A percentile compares a stretch with the other conserved stretches of the same genome.
Conservation (phyloP, 2,329 filamentous ascomycete genomes). For the Fusarium mangiferae region DNA sequence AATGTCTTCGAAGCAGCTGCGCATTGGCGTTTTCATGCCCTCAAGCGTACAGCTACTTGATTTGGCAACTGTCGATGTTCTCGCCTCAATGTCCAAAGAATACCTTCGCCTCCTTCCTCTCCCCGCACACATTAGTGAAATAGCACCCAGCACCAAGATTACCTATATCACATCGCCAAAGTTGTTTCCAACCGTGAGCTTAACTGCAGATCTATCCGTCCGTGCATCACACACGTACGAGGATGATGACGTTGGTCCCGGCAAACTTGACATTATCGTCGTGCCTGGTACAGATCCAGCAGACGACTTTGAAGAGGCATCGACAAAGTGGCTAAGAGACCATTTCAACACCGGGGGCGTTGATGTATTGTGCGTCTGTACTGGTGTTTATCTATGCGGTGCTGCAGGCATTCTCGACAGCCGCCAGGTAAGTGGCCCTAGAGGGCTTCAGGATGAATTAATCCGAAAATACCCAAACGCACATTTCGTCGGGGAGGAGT, state of each 20-base stretch:
- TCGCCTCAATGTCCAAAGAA: constrained; percentile 57
- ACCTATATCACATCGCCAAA: constrained; percentile 57
- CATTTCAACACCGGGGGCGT: constrained; percentile 53
- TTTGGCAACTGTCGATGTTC: constrained; percentile 60
- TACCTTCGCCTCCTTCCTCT: constrained; percentile 52
- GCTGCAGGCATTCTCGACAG: constrained; percentile 60
- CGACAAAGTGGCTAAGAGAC: constrained; percentile 54
- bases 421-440: constrained; percentile 58
- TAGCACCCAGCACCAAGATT: constrained; percentile 57
- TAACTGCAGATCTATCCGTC: constrained; percentile 55
- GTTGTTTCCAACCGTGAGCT: constrained; percentile 49
- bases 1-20: constrained; percentile 46
- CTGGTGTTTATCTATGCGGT: constrained; percentile 60
- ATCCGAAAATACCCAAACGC: constrained; percentile 51
- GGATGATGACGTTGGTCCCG: constrained; percentile 60
- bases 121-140: constrained; percentile 51
- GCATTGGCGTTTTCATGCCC: constrained; percentile 63
- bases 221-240: constrained; percentile 56
- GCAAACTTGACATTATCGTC: constrained; percentile 61
- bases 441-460: constrained; percentile 55
- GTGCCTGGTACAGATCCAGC: constrained; percentile 62
- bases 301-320: constrained; percentile 45
- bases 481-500: constrained; percentile 56
- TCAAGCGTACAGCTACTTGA: constrained; percentile 60
- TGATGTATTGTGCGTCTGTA: constrained; percentile 64